These are phyloP conservation scores for Aspergillus japonicus DNA, from an alignment of 2,329 filamentous ascomycete species.

Conservation along the genomic window DNA sequence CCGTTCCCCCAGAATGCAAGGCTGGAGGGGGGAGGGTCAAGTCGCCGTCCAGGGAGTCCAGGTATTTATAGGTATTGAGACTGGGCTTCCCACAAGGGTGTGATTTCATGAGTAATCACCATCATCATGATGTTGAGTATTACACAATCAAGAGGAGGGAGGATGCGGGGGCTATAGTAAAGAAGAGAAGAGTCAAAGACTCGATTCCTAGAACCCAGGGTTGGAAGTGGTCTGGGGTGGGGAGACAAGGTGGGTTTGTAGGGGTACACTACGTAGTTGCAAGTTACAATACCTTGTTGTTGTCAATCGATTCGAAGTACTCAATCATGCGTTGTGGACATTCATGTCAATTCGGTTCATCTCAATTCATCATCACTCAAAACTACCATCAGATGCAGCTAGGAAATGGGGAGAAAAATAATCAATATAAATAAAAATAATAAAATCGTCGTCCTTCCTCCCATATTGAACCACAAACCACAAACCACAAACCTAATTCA, in stretches of 20 bases:
- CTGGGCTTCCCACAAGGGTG: background rate
- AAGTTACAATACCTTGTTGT: background rate
- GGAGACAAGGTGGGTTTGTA: background rate
- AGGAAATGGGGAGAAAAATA: conserved; percentile 1
- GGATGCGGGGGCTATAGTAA: background rate
- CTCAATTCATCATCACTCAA: background rate
- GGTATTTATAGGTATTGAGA: background rate
- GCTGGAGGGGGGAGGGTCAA: background rate
- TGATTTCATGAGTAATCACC: no score
- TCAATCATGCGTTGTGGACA: background rate
- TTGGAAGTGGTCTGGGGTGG: background rate
- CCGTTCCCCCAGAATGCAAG: background rate
- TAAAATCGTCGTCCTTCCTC: background rate
- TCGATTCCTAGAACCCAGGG: background rate
- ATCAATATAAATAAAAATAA: background rate
- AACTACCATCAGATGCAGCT: background rate
- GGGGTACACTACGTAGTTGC: no score
- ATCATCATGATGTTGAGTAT: no score
- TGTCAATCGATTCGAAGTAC: background rate
- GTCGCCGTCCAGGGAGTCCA: background rate
- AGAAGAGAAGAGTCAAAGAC: background rate
- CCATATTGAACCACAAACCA: background rate
- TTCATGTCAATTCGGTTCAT: background rate
- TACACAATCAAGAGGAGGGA: background rate
- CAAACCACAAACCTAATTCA: background rate